Evolutionary conservation across 2,329 filamentous ascomycete genomes (phyloP), one percentile per base, ranked within the genome.

Genomic region (Trichoderma sp.): DNA sequence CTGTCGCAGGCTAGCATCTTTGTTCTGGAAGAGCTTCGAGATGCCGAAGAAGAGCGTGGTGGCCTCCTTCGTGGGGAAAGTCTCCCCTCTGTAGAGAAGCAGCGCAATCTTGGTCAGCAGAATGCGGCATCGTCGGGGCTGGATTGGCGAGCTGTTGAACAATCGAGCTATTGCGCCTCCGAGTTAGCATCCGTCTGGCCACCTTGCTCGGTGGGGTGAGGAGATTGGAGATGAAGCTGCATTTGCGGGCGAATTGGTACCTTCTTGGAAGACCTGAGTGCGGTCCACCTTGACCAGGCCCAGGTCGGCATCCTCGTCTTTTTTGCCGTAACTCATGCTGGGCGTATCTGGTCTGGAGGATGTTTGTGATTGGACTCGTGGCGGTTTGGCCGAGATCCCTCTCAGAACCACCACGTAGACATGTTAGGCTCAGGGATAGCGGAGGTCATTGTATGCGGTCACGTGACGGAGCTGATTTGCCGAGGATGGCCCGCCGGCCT

Each of bases 11-110:
- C 93, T 95, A 76, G 94, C 92, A 90, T 99, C 96, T 83, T 97
- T 98, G 83, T 98, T 98, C 86, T 98, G 95, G 87, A 99, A 99
- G 70, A 98, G 88, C 87, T 98, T 98, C 71, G 95, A 98, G 81
- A 97, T 98, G 75, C 95, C 94, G 80, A 98, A 98, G 89, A 99
- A 99, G 73, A 99, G 91, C 59, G 93, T 95, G 37, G 96, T 98
- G 75, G 96, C 96, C 88, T 99, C 96, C 79, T 97, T 96, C 70
- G 92, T 95, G 56, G 95, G 94, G 85, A 98, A 99, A 79, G 90
- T 94, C 84, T 99, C 96, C 75, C 96, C 96, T 24, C 94, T 98
- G 82, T 97, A 97, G 75, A 99, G 87, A 73, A 99, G 90, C 69
- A 98, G 91, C 60, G 93, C 93, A 78, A 99, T 96, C 86, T 99